Conservation (phyloP, 1,284 basidiomycete genomes). For the Trichosporon asahii region DNA sequence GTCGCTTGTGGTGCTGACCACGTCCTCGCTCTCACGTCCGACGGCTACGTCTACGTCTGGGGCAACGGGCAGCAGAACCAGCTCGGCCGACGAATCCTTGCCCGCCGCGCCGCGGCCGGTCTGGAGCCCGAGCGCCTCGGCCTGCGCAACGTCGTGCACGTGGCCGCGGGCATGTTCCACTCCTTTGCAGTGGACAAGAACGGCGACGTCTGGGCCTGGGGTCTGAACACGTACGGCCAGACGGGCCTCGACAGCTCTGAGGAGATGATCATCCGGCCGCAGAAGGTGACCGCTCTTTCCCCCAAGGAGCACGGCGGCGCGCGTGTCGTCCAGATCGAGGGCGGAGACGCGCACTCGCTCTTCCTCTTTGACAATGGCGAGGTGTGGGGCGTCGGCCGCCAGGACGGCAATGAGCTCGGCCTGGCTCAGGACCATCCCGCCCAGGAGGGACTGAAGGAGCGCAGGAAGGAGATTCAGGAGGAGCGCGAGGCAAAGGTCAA, state of each 20-base stretch:
- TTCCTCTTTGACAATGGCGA: constrained; percentile 79
- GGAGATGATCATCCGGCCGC: constrained; percentile 65
- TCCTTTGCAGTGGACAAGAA: constrained; percentile 82
- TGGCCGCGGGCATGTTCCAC: constrained; percentile 78
- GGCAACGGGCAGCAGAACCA: constrained; percentile 84
- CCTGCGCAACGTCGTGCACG: constrained; percentile 68
- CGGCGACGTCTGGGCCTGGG: constrained; percentile 86
- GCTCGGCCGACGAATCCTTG: constrained; percentile 77
- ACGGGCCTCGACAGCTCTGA: constrained; percentile 56
- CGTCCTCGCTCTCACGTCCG: constrained; percentile 76
- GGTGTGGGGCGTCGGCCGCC: constrained; percentile 77
- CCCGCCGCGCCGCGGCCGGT: constrained; percentile 75
- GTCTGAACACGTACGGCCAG: constrained; percentile 74
- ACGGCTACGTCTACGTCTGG: constrained; percentile 72
- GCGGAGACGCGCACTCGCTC: constrained; percentile 79
- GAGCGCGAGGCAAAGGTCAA: constrained; percentile 42
- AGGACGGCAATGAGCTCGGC: constrained; percentile 74
- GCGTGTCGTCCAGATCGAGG: constrained; percentile 58
- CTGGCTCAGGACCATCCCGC: constrained; percentile 60
- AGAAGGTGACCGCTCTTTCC: constrained; percentile 63
- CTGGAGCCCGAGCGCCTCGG: constrained; percentile 70
- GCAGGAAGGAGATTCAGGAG: constrained; percentile 43
- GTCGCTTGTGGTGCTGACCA: constrained; percentile 82
- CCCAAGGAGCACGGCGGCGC: constrained; percentile 66
- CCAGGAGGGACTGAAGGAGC: constrained; percentile 54